Base-by-base conservation (phyloP, 768 basidiomycete genomes). In the Pholiota molesta region DNA sequence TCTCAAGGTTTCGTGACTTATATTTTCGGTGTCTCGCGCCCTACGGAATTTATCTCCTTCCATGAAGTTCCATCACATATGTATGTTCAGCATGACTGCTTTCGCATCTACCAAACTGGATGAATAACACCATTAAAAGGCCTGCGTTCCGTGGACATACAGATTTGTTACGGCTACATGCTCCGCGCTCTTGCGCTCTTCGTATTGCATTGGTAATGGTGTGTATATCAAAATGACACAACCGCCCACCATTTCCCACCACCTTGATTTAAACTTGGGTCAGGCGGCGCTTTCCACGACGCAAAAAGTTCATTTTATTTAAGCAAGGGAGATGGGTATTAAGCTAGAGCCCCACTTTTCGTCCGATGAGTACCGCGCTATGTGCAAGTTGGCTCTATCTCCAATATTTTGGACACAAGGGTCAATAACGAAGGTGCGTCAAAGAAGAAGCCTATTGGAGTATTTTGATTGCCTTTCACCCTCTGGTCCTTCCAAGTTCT, bases 31-130 rank as follows among this genome's bases (percentile, higher is more conserved):
- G 9, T 49, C 47, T 49, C n/a, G 47, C 47, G 26, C 37, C 61
- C 55, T 62, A 55, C 61, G 61, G 35, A 39, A 56, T 47, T 61
- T 62, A 62, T 44, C 61, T 57, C 61, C 55, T 56, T 52, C 53
- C n/a, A n/a, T n/a, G n/a, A n/a, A n/a, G n/a, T n/a, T n/a, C n/a
- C 35, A 56, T 39, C 21, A 21, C 26, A 23, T 21, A 49, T 49
- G 47, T 31, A 1, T 31, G 47, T 49, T 49, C 47, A 49, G 47
- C 47, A 49, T 49, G 23, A 49, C 23, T 14, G 19, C 47, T 26
- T 49, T 23, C 47, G 23, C 19, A 44, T 16, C 42, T 17, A 44
- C n/a, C n/a, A 49, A 19, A 26, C 23, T 19, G 19, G n/a, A 49
- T 49, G 23, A 49, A 19, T 26, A 21, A 21, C 42, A 49, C 47